phyloP scores from a whole-genome alignment of 23 red algal species.

The Gracilaria gracilis region DNA sequence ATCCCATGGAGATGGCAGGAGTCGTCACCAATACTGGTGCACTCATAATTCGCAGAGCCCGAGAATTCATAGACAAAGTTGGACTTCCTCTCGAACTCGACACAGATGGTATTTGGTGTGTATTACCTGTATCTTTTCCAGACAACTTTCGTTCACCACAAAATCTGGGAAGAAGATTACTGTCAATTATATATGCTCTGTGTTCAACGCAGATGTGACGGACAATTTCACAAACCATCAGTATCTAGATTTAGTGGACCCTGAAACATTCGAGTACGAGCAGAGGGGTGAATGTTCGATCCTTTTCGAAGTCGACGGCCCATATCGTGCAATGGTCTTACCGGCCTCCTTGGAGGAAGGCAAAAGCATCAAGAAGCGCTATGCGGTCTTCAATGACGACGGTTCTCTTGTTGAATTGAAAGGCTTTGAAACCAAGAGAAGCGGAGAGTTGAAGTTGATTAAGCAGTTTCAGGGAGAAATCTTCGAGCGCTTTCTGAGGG shows the following conservation, averaged over 20 bases:
- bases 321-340: constrained; percentile 97
- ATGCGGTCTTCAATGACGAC: constrained; percentile 98
- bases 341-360: constrained; percentile 95
- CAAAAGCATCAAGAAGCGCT: constrained; percentile 98
- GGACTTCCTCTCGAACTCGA: constrained; percentile 96
- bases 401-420: constrained; percentile 94
- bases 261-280: constrained; percentile 70
- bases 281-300: constrained; percentile 86
- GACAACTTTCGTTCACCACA: constrained; percentile 77
- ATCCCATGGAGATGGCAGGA: constrained; percentile 99
- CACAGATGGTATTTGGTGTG: constrained; percentile 99
- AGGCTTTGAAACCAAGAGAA: constrained; percentile 97
- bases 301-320: constrained; percentile 98
- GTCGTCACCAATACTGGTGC: constrained; percentile 96
- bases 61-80: constrained; percentile 92
- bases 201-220: constrained; percentile 88
- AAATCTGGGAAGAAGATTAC: constrained; percentile 57
- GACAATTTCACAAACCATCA: constrained; percentile 95
- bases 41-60: constrained; percentile 89
- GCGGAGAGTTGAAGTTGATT: constrained; percentile 98
- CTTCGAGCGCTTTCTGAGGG: constrained; percentile 91
- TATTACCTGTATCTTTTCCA: constrained; percentile 86
- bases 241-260: constrained; percentile 83
- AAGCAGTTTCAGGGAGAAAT: constrained; percentile 97
- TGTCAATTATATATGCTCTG: constrained; percentile 85